Base-by-base conservation (phyloP, 2,329 filamentous ascomycete species). In the Aureobasidium musti region DNA sequence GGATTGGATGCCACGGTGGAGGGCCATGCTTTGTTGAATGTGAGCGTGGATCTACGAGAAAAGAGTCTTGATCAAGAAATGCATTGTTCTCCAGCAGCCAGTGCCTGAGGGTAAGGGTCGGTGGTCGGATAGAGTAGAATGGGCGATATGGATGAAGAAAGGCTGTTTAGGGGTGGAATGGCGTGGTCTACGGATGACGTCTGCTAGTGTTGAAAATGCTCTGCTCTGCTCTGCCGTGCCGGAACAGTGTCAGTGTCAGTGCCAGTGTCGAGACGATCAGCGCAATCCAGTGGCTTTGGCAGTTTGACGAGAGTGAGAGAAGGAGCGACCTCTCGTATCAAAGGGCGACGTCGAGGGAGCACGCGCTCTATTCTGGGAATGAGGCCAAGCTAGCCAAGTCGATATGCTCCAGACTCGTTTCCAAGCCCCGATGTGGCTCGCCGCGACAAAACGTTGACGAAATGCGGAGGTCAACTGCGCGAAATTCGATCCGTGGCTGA, bases 1-100 rank as follows among this genome's bases (percentile, higher is more conserved):
- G 63, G 90, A 92, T 77, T 91, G 91, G 37, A 91, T 81, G 73
- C 81, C 81, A 68, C 80, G 78, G 64, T 74, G 73, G 30, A 77
- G 63, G 10, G 75, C 73, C 75, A 77, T 76, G 67, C 63, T 67
- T 47, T 49, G 54, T 43, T 45, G 54, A 45, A 45, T 59, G 21
- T 21, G 19, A 33, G 28, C 37, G 37, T 30, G 39, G 21, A 41
- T 59, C 54, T 59, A 59, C 39, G 39, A 43, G 14, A 2, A 33
- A 59, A 45, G 37, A 37, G 54, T 43, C 10, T 5, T 59, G 10
- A 28, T 59, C 54, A 45, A 45, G 54, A 43, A 41, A 63, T 52
- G 33, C 59, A 63, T 63, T 45, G 33, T 28, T 33, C 21, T n/a
- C 33, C 30, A 23, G 41, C 54, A 59, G 39, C 54, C 54, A 59